phyloP scores from a whole-genome alignment of 2,329 filamentous ascomycete species.

The Albifimbria verrucaria region DNA sequence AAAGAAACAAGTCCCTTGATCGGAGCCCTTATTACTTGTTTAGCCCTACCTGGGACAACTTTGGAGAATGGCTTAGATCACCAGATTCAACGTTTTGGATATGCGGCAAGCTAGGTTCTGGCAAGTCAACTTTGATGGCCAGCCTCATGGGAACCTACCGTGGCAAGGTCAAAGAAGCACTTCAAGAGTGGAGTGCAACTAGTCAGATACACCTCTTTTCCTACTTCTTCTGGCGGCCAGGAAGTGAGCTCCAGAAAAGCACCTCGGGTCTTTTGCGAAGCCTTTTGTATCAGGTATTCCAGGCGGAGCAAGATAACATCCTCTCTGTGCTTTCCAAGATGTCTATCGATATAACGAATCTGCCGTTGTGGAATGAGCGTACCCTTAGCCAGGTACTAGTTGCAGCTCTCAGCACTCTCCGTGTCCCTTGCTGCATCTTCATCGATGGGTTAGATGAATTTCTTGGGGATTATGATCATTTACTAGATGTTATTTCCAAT shows the following conservation, averaged over 20 bases:
- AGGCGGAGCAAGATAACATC: background rate
- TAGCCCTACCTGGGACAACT: background rate
- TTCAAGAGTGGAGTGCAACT: background rate
- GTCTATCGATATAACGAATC: background rate
- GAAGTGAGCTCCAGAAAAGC: background rate
- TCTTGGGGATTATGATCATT: background rate
- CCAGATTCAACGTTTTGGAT: background rate
- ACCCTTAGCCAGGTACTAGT: background rate
- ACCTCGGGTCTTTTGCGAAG: background rate
- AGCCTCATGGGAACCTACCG: background rate
- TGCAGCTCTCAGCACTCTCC: background rate
- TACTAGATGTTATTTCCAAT: background rate
- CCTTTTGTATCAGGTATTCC: background rate
- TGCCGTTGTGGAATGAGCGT: background rate
- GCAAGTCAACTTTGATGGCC: background rate
- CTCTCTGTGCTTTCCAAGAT: background rate
- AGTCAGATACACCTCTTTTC: background rate
- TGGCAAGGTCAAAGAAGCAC: background rate
- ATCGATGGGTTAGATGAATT: too few relatives aligned
- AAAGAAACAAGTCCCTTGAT: background rate
- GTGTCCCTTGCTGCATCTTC: background rate
- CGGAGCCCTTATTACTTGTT: background rate
- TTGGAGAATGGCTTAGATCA: background rate
- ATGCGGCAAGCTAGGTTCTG: background rate
- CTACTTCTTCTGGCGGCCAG: background rate